Percentiles rank a stretch among this genome's conserved stretches.
Evolutionary conservation across 352 stramenopile genomes (phyloP).

Genomic region (Peronospora farinosa): DNA sequence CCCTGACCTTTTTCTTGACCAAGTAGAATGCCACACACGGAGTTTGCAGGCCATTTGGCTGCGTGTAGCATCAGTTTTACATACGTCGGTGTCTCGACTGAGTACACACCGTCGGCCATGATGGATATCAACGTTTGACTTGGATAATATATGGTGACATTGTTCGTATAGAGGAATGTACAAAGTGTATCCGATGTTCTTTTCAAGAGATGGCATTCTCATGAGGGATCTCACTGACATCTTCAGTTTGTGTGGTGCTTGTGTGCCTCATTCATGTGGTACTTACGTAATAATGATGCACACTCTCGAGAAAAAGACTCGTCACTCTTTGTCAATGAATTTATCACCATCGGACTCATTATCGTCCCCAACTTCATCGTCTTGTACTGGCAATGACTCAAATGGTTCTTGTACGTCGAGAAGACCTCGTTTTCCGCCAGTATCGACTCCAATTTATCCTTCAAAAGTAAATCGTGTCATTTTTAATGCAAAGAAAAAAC

Average conservation of each 20-base stretch:
- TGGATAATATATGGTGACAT: slow-evolving; percentile 10
- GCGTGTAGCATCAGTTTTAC: slow-evolving; percentile 75
- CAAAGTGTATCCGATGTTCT: neutral
- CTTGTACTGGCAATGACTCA: slow-evolving; percentile 29
- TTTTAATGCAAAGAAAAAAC: slow-evolving; percentile 56
- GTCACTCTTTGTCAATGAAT: slow-evolving; percentile 42
- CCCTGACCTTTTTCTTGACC: slow-evolving; percentile 41
- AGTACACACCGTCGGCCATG: slow-evolving; percentile 52
- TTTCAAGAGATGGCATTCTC: neutral
- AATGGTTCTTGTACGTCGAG: neutral
- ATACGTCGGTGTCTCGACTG: slow-evolving; percentile 49
- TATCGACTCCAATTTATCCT: slow-evolving; percentile 41
- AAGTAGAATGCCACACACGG: slow-evolving; percentile 53
- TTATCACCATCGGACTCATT: slow-evolving; percentile 35
- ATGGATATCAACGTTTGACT: slow-evolving; percentile 10
- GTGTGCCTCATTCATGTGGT: slow-evolving; percentile 9
- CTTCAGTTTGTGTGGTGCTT: slow-evolving; percentile 24
- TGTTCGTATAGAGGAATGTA: slow-evolving; percentile 14
- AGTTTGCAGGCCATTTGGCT: slow-evolving; percentile 43
- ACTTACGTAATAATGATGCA: slow-evolving; percentile 17
- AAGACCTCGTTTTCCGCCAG: slow-evolving; percentile 41
- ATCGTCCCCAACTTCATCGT: slow-evolving; percentile 38
- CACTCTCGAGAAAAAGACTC: slow-evolving; percentile 23
- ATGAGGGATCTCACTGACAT: slow-evolving; percentile 2
- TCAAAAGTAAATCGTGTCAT: slow-evolving; percentile 45